These are phyloP conservation scores for Podila epigama DNA, from an alignment of 192 early-diverging fungal species.

Conservation along the genomic window DNA sequence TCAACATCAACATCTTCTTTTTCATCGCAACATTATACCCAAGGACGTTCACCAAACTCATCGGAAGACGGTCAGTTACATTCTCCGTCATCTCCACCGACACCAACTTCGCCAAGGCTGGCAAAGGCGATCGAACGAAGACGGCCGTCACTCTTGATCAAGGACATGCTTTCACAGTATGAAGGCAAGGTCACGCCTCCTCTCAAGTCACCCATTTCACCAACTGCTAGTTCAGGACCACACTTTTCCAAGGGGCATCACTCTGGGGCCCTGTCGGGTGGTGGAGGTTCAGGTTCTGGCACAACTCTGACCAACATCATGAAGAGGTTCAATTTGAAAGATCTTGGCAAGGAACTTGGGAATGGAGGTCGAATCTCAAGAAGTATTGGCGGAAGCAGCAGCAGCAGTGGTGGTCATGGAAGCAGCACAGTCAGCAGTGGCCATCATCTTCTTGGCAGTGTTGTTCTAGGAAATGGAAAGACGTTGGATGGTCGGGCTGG, in stretches of 20 bases:
- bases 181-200: slow-evolving; percentile 31
- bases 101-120: slow-evolving; percentile 8
- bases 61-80: neutral
- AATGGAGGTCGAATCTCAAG: slow-evolving; percentile 14
- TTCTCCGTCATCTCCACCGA: slow-evolving; percentile 12
- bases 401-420: neutral
- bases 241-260: slow-evolving; percentile 2
- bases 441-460: slow-evolving; percentile 15
- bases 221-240: slow-evolving; percentile 4
- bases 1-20: neutral
- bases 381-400: slow-evolving; percentile 4
- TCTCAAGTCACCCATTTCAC: slow-evolving; percentile 34
- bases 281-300: neutral
- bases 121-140: slow-evolving; percentile 9
- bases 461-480: slow-evolving; percentile 17
- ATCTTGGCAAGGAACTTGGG: slow-evolving; percentile 3
- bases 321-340: slow-evolving; percentile 33
- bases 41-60: neutral
- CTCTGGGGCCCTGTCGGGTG: neutral
- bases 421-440: slow-evolving; percentile 7
- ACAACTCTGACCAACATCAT: slow-evolving; percentile 22
- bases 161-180: slow-evolving; percentile 34
- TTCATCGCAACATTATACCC: slow-evolving; percentile 18
- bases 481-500: slow-evolving; percentile 11
- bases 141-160: slow-evolving; percentile 30